Evolutionary conservation across 148 eudicot genomes (phyloP).

Genomic region (Chenopodium formosanum): DNA sequence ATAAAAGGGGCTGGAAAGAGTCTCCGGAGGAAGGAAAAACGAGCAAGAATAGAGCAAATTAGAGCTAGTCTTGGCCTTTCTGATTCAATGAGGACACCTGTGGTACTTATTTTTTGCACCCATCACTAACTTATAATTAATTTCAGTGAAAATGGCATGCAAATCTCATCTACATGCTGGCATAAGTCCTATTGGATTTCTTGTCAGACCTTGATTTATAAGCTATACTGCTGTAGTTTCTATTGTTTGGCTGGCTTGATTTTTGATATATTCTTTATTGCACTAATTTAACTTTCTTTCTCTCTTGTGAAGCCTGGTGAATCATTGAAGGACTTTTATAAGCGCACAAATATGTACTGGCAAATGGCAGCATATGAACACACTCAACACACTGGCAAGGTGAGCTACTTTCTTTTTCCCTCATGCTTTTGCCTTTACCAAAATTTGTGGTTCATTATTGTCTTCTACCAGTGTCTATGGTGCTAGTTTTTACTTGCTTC

Average conservation of each 20-base stretch:
- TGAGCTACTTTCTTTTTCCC: constrained; percentile 28
- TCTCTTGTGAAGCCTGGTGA: constrained; percentile 76
- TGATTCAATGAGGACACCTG: constrained; percentile 86
- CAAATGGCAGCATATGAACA: constrained; percentile 99
- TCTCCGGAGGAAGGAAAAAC: constrained; percentile 89
- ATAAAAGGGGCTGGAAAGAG: constrained; percentile 75
- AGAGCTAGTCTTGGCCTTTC: constrained; percentile 99
- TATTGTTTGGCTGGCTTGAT: background rate
- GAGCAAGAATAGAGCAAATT: constrained; percentile 89
- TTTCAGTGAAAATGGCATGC: background rate
- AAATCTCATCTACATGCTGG: background rate
- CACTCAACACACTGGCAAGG: constrained; percentile 98
- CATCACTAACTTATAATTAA: background rate
- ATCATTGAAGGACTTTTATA: constrained; percentile 85
- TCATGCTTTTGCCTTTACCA: constrained; percentile 1
- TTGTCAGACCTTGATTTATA: background rate
- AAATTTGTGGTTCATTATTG: background rate
- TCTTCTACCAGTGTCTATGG: background rate
- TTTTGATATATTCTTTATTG: background rate
- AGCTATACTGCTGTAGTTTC: background rate
- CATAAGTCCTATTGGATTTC: background rate
- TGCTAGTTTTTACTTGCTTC: background rate
- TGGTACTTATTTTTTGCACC: constrained; percentile 40
- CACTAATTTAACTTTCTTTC: background rate
- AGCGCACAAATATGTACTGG: constrained; percentile 90